A percentile compares a stretch with the other conserved stretches of the same genome.
phyloP scores from a whole-genome alignment of 148 eudicot genomes.

The Beta vulgaris region DNA sequence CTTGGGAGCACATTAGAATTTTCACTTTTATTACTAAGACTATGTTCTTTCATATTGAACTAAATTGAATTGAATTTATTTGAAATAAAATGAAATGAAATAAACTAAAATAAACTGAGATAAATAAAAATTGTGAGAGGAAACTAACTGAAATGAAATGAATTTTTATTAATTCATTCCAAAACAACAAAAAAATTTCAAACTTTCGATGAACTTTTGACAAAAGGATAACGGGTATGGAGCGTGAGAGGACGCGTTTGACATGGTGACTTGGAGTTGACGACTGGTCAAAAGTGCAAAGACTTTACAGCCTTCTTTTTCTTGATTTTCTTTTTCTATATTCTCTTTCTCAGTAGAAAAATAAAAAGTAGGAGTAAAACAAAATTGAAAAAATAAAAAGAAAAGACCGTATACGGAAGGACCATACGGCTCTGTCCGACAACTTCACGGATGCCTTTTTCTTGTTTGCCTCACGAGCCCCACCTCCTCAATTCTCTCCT shows the following conservation, averaged over 20 bases:
- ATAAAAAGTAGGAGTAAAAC: not conserved
- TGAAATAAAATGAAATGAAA: not conserved
- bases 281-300: slow-evolving; percentile 10
- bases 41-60: too few species aligned
- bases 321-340: not conserved
- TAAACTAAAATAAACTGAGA: not conserved
- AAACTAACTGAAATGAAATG: too few species aligned
- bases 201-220: not conserved
- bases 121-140: too few species aligned
- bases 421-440: slow-evolving; percentile 63
- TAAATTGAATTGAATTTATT: too few species aligned
- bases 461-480: slow-evolving; percentile 27
- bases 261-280: slow-evolving; percentile 3
- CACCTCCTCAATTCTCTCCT: not conserved
- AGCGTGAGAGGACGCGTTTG: slow-evolving; percentile 22
- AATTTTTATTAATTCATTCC: too few species aligned
- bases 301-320: slow-evolving; percentile 10
- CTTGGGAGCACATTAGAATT: too few species aligned
- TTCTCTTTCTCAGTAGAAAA: not conserved
- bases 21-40: too few species aligned
- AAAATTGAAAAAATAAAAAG: not conserved
- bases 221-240: not conserved
- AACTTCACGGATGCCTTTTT: slow-evolving; percentile 28
- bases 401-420: slow-evolving; percentile 61
- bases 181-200: too few species aligned